Conservation (phyloP, 2,329 filamentous ascomycete species). For the Knoxdaviesia capensis region DNA sequence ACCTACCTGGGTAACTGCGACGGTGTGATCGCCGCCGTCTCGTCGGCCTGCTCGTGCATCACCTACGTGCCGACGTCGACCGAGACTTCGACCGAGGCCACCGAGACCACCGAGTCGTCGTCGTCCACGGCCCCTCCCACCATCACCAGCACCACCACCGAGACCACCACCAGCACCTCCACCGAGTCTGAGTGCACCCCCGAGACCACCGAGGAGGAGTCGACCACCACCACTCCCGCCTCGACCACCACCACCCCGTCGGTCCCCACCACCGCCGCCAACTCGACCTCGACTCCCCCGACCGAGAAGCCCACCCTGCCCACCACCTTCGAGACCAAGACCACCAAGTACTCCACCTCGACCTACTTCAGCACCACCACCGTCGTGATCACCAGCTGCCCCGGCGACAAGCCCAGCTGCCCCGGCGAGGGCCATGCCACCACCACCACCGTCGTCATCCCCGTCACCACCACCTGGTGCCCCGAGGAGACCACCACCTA, state of each 20-base stretch:
- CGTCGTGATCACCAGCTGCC: constrained; percentile 8
- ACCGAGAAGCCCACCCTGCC: too few relatives aligned
- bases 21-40: constrained; percentile 27
- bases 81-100: neutral
- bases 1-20: constrained; percentile 14
- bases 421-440: constrained; percentile 4
- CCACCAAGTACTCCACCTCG: constrained; percentile 16
- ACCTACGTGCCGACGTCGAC: constrained; percentile 9
- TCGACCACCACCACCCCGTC: neutral
- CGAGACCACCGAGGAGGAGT: neutral
- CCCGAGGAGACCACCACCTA: neutral
- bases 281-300: neutral
- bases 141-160: neutral
- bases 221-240: neutral
- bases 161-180: neutral
- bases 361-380: constrained; percentile 12
- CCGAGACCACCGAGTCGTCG: neutral
- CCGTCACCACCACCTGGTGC: constrained; percentile 5
- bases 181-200: neutral
- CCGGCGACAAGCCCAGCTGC: constrained; percentile 4
- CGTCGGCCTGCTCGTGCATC: constrained; percentile 54
- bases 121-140: neutral
- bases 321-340: too few relatives aligned
- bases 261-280: neutral
- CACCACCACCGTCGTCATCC: constrained; percentile 6